Base-by-base conservation (phyloP, 1,139 yeast genomes). In the Candida tropicalis region DNA sequence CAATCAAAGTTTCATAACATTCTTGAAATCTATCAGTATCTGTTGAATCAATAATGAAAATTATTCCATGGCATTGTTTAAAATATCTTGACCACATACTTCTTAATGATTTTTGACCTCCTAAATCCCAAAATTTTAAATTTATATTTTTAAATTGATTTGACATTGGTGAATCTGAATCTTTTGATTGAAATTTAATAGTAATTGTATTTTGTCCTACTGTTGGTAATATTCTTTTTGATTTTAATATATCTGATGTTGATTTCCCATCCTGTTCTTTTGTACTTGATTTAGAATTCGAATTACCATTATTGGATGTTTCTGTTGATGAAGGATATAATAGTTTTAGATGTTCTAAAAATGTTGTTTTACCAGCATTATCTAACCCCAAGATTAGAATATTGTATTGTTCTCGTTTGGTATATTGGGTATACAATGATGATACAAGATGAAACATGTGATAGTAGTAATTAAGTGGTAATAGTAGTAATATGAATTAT, bases 81-180 rank as follows among this genome's bases (percentile, higher is more conserved):
- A 83, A 93, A 68, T 93, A 93, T 46, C 89, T 81, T 11, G 85
- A 77, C 99, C 99, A 93, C 75, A 93, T 75, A 29, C 81, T 73
- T 39, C 98, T 73, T 41, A 93, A 69, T 20, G 87, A 75, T 57
- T 82, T 84, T 63, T 93, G 98, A 5, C 99, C 99, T 7, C 98
- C 98, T 34, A 93, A 81, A 63, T 93, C 99, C 98, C 98, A 93
- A 54, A 93, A 80, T 59, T 90, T 88, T 45, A 93, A 68, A 46
- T 77, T 72, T 41, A 78, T 73, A 41, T 78, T 77, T 47, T 77
- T 74, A 47, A 81, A 69, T 37, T 64, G 66, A 9, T 65, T 52
- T 16, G 66, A 48, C 32, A 52, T 44, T 15, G 50, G 44, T 32
- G 62, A 56, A 17, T 61, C 64, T 26, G 54, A 44, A 31, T 57